A percentile compares a stretch with the other conserved stretches of the same genome.
Evolutionary conservation across 192 early-diverging fungal genomes (phyloP).

Genomic region (Rhizoclosmatium sp.): DNA sequence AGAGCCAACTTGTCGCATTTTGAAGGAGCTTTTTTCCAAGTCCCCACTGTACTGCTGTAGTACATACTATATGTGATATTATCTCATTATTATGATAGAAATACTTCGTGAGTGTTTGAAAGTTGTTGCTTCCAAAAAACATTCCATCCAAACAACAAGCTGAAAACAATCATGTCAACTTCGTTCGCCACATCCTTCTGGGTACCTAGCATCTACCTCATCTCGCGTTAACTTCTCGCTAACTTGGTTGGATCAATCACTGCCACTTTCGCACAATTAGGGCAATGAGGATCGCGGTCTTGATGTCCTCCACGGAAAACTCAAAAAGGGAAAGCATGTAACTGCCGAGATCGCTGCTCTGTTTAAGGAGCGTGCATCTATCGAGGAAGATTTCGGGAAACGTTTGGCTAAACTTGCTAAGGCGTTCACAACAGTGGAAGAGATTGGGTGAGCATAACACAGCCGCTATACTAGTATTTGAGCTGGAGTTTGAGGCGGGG

Average conservation of each 20-base stretch:
- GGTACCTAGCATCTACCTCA: constrained; percentile 31
- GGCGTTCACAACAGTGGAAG: constrained; percentile 57
- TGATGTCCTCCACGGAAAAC: constrained; percentile 54
- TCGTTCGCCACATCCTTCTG: constrained; percentile 53
- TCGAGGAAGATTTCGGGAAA: constrained; percentile 68
- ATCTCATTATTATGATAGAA: too few species aligned
- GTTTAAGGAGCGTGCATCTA: constrained; percentile 57
- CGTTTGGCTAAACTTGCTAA: constrained; percentile 59
- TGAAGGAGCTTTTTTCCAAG: too few species aligned
- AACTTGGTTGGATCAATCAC: not conserved
- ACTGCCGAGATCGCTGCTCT: constrained; percentile 54
- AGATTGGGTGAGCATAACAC: constrained; percentile 50
- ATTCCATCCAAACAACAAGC: not conserved
- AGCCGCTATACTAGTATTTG: too few species aligned
- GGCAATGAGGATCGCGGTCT: constrained; percentile 59
- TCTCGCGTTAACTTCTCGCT: not conserved
- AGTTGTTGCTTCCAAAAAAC: too few species aligned
- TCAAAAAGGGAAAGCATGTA: constrained; percentile 60
- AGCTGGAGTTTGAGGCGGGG: too few species aligned
- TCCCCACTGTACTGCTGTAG: too few species aligned
- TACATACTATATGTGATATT: too few species aligned
- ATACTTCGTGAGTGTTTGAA: too few species aligned
- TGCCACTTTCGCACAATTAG: constrained; percentile 21
- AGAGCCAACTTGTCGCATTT: too few species aligned
- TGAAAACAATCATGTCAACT: constrained; percentile 6